Percentiles rank a stretch among this genome's conserved stretches.
Evolutionary conservation across 176 grass and related monocot species (phyloP).

Genomic region (Alloteropsis semialata): DNA sequence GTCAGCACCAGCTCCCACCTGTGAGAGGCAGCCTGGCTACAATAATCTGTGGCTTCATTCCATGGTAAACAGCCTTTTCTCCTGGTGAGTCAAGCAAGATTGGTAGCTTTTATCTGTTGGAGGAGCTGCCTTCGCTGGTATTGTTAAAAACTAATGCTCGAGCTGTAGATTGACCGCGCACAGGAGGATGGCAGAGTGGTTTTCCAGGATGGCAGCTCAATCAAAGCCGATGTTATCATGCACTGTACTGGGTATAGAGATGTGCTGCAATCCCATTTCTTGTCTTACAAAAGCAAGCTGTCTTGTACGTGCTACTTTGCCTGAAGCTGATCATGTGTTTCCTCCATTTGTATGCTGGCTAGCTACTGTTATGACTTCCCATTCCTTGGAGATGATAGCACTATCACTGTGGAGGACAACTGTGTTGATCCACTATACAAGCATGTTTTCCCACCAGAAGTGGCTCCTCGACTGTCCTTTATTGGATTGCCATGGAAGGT

Average conservation of each 20-base stretch:
- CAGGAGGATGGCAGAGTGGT: constrained; percentile 54
- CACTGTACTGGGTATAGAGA: constrained; percentile 72
- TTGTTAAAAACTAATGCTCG: constrained; percentile 9
- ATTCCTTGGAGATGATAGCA: constrained; percentile 52
- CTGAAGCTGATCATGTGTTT: constrained; percentile 23
- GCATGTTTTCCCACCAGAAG: constrained; percentile 63
- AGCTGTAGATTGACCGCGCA: constrained; percentile 53
- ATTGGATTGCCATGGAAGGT: constrained; percentile 65
- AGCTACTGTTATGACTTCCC: constrained; percentile 76
- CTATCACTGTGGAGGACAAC: constrained; percentile 71
- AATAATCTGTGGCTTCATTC: constrained; percentile 83
- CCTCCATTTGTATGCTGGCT: neutral
- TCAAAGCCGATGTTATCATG: constrained; percentile 65
- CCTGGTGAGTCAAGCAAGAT: constrained; percentile 34
- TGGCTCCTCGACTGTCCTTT: constrained; percentile 56
- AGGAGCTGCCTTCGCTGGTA: constrained; percentile 10
- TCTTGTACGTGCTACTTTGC: neutral
- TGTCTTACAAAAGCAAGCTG: neutral
- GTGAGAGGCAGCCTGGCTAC: constrained; percentile 52
- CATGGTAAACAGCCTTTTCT: constrained; percentile 53
- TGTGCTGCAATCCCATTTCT: neutral
- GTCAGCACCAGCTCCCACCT: constrained; percentile 38
- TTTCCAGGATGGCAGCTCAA: constrained; percentile 59
- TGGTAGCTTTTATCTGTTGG: constrained; percentile 36
- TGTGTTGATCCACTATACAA: constrained; percentile 65